Percentiles rank a stretch among this genome's conserved stretches.
Evolutionary conservation across 2,329 filamentous ascomycete genomes (phyloP).

Genomic region (Gnomoniopsis sp.): DNA sequence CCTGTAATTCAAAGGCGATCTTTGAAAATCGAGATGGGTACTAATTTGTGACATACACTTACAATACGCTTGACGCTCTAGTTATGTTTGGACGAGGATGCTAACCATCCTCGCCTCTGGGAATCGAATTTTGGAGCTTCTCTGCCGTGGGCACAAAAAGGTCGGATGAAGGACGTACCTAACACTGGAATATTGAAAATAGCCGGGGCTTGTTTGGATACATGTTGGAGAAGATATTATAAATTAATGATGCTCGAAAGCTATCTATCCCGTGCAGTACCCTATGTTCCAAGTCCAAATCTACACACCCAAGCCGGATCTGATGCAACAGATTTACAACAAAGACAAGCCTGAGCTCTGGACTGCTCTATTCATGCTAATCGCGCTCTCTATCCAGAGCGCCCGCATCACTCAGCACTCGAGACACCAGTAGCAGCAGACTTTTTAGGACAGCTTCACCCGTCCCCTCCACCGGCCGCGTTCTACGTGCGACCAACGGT

Average conservation of each 20-base stretch:
- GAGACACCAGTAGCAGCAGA: neutral
- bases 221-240: neutral
- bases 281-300: neutral
- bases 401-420: no score
- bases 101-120: no score
- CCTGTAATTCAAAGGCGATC: no score
- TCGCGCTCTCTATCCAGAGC: neutral
- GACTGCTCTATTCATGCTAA: neutral
- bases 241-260: neutral
- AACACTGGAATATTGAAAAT: no score
- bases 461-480: slow-evolving; percentile 28
- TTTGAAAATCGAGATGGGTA: no score
- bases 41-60: no score
- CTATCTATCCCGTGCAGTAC: neutral
- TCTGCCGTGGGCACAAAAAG: no score
- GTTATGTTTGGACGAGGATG: no score
- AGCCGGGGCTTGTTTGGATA: neutral
- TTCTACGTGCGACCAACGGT: slow-evolving; percentile 33
- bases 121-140: no score
- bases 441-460: slow-evolving; percentile 24
- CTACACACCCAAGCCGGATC: neutral
- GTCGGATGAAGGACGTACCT: no score
- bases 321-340: neutral
- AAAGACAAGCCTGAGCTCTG: neutral
- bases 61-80: no score